Base-by-base conservation (phyloP, 2,329 filamentous ascomycete genomes). In the Hypoxylon sp. region DNA sequence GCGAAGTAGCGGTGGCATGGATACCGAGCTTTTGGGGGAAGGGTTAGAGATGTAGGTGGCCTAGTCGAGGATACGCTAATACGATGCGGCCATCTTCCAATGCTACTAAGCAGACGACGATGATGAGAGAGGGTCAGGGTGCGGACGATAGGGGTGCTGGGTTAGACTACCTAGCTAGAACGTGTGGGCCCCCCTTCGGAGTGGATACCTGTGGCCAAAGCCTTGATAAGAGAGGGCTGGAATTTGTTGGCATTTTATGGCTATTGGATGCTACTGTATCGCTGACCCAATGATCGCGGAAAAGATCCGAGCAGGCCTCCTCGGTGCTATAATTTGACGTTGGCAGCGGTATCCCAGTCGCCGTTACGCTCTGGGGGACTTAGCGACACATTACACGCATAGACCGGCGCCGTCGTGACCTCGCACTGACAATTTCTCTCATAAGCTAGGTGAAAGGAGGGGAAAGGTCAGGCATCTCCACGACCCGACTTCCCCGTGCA, bases 311-410 rank as follows among this genome's bases (percentile, higher is more conserved):
- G 53, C 55, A 51, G 22, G 55, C 44, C 20, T 40, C 36, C 51
- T 49, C 61, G 61, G 58, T 59, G 40, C 45, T 53, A 38, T 66
- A 69, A 70, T 71, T 69, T 72, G 65, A 67, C 50, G 45, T 60
- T 72, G 40, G 50, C 69, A 71, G 52, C 67, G 71, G 66, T 73
- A 72, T 70, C 70, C 71, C 42, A 42, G 71, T 61, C 48, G 61
- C 57, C n/a, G 62, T 70, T 69, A 30, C 45, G 58, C 36, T 56
- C 51, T 64, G 58, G 53, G 56, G 63, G 44, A 45, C n/a, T 66
- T 65, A 61, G 61, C 61, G 61, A 64, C 61, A 60, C 61, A 69
- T 68, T 68, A 67, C 67, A 65, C 61, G 63, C 64, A 70, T 67
- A 63, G 36, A 32, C 48, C 44, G 53, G 42, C 55, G 32, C 38